A percentile compares a stretch with the other conserved stretches of the same genome.
Evolutionary conservation across 805 yeast species (phyloP).

Genomic region (Saturnispora besseyi): DNA sequence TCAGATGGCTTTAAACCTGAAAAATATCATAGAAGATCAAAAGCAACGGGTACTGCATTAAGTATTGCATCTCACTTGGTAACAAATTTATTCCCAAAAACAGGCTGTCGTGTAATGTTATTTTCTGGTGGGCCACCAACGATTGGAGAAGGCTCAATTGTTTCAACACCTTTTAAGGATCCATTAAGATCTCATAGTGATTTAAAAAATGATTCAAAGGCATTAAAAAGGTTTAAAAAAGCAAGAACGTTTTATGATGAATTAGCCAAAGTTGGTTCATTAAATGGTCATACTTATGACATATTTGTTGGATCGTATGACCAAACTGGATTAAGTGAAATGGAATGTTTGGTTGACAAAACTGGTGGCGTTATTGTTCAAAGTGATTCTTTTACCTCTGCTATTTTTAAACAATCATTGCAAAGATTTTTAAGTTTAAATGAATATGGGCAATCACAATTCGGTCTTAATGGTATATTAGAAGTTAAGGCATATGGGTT

Average conservation of each 20-base stretch:
- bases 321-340: constrained; percentile 59
- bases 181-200: constrained; percentile 63
- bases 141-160: constrained; percentile 55
- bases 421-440: constrained; percentile 36
- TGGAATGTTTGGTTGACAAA: constrained; percentile 46
- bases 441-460: constrained; percentile 32
- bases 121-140: constrained; percentile 62
- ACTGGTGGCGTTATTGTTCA: constrained; percentile 59
- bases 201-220: constrained; percentile 35
- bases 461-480: constrained; percentile 53
- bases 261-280: constrained; percentile 39
- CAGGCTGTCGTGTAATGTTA: constrained; percentile 46
- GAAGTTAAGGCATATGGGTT: constrained; percentile 49
- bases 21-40: constrained; percentile 37
- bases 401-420: constrained; percentile 60
- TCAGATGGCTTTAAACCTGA: constrained; percentile 41
- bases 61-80: constrained; percentile 36
- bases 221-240: constrained; percentile 32
- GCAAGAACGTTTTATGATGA: constrained; percentile 41
- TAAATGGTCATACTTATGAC: constrained; percentile 46
- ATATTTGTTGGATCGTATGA: constrained; percentile 60
- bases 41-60: constrained; percentile 55
- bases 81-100: constrained; percentile 32
- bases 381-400: constrained; percentile 57
- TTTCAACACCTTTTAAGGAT: constrained; percentile 45